phyloP scores from a whole-genome alignment of 164 flowering plant genomes.

The Paratinospora sagittata region DNA sequence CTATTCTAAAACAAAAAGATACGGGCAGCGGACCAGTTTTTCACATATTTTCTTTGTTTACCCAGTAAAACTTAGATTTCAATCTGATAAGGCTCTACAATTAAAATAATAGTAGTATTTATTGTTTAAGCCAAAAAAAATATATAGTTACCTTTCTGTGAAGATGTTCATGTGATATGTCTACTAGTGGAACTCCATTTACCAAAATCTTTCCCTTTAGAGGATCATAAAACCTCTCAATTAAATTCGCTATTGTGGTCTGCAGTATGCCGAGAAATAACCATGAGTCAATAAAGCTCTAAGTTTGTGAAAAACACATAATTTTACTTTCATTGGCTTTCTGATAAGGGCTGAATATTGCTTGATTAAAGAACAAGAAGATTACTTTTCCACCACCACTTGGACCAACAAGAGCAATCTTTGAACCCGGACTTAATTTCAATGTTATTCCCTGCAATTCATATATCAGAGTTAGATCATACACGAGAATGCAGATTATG shows the following conservation, averaged over 20 bases:
- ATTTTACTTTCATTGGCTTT: neutral
- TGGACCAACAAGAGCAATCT: constrained; percentile 98
- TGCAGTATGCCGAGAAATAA: constrained; percentile 30
- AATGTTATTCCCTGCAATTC: constrained; percentile 66
- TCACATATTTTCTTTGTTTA: neutral
- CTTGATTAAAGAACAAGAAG: neutral
- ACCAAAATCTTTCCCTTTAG: constrained; percentile 70
- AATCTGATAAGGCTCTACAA: too few relatives aligned
- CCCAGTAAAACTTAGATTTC: too few relatives aligned
- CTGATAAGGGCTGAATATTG: neutral
- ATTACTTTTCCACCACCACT: constrained; percentile 98
- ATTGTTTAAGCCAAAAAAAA: neutral
- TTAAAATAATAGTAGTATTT: too few relatives aligned
- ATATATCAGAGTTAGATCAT: neutral
- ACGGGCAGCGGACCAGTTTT: neutral
- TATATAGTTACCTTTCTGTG: constrained; percentile 65
- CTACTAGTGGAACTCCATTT: constrained; percentile 75
- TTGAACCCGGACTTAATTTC: constrained; percentile 75
- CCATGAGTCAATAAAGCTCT: constrained; percentile 1
- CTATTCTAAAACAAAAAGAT: too few relatives aligned
- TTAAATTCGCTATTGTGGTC: constrained; percentile 94
- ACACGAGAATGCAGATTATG: neutral
- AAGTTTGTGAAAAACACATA: neutral
- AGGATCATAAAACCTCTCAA: constrained; percentile 94
- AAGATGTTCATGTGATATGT: constrained; percentile 82